Base-by-base conservation (phyloP, 331 rosid species). In the Malus hybrid region DNA sequence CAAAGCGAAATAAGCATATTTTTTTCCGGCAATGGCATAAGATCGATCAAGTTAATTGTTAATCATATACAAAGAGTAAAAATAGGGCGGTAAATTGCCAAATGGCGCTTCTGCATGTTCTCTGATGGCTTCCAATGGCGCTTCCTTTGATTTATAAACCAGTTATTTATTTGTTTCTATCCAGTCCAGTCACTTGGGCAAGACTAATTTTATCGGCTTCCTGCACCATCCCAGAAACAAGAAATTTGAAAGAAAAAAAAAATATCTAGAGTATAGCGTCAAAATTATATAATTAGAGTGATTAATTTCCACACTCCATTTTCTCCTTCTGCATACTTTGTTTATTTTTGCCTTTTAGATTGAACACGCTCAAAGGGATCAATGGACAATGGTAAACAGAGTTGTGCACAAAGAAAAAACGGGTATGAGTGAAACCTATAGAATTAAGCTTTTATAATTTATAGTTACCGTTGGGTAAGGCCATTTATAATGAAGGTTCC, bases 141-240 rank as follows among this genome's bases (percentile, higher is more conserved):
- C 79, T 92, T 92, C 84, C 97, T 90, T 75, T 90, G 96, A 74
- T 90, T 92, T 74, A 90, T 90, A 73, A 92, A 90, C 97, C 97
- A 92, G 80, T 87, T 90, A 69, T 87, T 90, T 54, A 90, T 81
- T 73, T 92, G 96, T 71, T 92, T 92, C 73, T 78, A 59, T 88
- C 91, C 54, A 92, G 71, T 19, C 96, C 90, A 14, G 87, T 92
- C 86, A 83, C 69, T 74, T 90, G 88, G 4, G 90, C 92, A 76
- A 92, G 79, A 20, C 79, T 79, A 42, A 87, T 75, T 82, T 92
- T 92, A 34, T 90, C 96, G 1, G 66, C 86, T 24, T 90, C 96
- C 97, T 85, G 74, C 11, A 19, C 12, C 24, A 1, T 24, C 1
- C 24, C 24, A 24, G 24, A 24, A 24, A 24, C 24, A 1, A 24